Percentiles rank a stretch among this genome's conserved stretches.
Evolutionary conservation across 805 yeast species (phyloP).

Genomic region (Hemisphaericaspora nanyangensis): DNA sequence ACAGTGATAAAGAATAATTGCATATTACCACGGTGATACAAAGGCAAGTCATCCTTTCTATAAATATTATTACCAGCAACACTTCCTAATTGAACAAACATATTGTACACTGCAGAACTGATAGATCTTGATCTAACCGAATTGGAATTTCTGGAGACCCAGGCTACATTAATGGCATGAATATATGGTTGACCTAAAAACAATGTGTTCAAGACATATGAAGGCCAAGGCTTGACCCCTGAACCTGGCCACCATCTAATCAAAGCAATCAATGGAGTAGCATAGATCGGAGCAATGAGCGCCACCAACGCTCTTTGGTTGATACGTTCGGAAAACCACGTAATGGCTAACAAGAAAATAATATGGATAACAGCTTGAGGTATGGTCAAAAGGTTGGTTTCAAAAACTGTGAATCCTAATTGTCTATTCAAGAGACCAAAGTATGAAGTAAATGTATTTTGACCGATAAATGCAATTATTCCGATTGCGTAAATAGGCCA

Average conservation of each 20-base stretch:
- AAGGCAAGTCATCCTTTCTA: slow-evolving; percentile 53
- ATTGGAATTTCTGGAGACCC: slow-evolving; percentile 62
- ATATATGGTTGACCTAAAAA: slow-evolving; percentile 29
- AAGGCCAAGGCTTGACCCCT: slow-evolving; percentile 10
- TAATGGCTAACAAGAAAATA: slow-evolving; percentile 29
- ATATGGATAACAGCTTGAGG: slow-evolving; percentile 27
- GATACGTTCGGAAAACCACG: slow-evolving; percentile 33
- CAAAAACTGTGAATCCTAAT: slow-evolving; percentile 21
- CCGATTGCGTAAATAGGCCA: slow-evolving; percentile 35
- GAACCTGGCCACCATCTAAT: slow-evolving; percentile 11
- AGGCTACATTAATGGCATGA: slow-evolving; percentile 22
- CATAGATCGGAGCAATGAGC: slow-evolving; percentile 7
- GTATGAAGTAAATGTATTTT: slow-evolving; percentile 12
- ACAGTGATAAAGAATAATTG: slow-evolving; percentile 34
- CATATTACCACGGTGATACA: slow-evolving; percentile 55
- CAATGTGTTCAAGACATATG: slow-evolving; percentile 15
- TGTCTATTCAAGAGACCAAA: slow-evolving; percentile 11
- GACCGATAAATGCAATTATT: slow-evolving; percentile 23
- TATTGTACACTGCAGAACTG: slow-evolving; percentile 61
- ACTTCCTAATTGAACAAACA: slow-evolving; percentile 56
- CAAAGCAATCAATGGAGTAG: slow-evolving; percentile 5
- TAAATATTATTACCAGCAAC: slow-evolving; percentile 57
- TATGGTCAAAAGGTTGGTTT: slow-evolving; percentile 20
- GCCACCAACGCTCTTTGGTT: slow-evolving; percentile 17
- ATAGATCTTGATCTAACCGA: slow-evolving; percentile 63